phyloP scores from a whole-genome alignment of 192 early-diverging fungal genomes.

The Allomyces macrogynus region DNA sequence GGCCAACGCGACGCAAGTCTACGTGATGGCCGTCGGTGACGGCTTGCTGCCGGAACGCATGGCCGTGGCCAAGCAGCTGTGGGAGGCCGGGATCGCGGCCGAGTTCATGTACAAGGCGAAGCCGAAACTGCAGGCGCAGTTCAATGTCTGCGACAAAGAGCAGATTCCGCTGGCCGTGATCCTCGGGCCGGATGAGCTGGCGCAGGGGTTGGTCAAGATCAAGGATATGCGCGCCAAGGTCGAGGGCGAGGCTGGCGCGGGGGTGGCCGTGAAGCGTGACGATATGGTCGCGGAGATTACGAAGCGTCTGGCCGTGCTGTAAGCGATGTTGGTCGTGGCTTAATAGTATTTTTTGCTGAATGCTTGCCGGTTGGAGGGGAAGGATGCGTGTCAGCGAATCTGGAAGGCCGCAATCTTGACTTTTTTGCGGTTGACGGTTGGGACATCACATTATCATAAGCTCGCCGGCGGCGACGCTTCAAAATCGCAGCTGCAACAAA shows the following conservation, averaged over 20 bases:
- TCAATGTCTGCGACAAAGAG: slow-evolving; percentile 56
- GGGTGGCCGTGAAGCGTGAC: slow-evolving; percentile 25
- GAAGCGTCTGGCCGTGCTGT: slow-evolving; percentile 17
- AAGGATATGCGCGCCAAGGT: slow-evolving; percentile 60
- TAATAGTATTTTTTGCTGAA: too few species aligned
- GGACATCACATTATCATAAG: too few species aligned
- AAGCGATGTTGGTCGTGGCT: too few species aligned
- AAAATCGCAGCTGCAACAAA: too few species aligned
- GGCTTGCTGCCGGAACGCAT: slow-evolving; percentile 78
- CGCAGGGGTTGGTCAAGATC: slow-evolving; percentile 58
- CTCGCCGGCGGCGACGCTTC: too few species aligned
- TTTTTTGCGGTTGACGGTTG: too few species aligned
- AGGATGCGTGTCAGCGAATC: too few species aligned
- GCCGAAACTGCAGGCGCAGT: slow-evolving; percentile 59
- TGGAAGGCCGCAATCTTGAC: too few species aligned
- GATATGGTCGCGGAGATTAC: slow-evolving; percentile 44
- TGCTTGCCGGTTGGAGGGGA: too few species aligned
- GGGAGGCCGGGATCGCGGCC: slow-evolving; percentile 70
- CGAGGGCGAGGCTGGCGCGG: slow-evolving; percentile 24
- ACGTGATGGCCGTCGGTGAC: slow-evolving; percentile 57
- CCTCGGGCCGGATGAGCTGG: slow-evolving; percentile 63
- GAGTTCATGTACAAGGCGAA: slow-evolving; percentile 88
- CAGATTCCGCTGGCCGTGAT: slow-evolving; percentile 80
- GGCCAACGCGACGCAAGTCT: slow-evolving; percentile 60
- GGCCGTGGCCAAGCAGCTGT: slow-evolving; percentile 64